Evolutionary conservation across 805 yeast genomes (phyloP).

Genomic region (Candida oleophila): DNA sequence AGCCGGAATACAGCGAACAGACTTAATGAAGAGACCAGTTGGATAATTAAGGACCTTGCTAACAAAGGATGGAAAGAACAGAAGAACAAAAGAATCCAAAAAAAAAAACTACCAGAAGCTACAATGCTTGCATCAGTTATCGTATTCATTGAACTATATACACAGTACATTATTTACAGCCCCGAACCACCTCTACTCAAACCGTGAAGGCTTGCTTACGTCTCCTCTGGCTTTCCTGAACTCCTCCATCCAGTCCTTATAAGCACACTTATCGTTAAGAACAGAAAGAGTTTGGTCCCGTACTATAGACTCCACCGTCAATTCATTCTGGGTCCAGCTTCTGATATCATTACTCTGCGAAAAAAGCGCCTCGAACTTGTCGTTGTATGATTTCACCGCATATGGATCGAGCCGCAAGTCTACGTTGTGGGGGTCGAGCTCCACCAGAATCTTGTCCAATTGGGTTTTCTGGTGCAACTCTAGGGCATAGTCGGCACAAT

Average conservation of each 20-base stretch:
- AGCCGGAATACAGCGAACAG: too few relatives aligned
- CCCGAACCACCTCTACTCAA: too few relatives aligned
- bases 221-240: conserved; percentile 13
- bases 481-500: conserved; percentile 28
- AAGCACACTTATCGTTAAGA: conserved; percentile 36
- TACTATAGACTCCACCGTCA: conserved; percentile 31
- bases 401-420: conserved; percentile 37
- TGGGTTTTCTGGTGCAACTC: conserved; percentile 18
- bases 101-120: too few relatives aligned
- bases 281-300: conserved; percentile 30
- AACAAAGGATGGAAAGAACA: too few relatives aligned
- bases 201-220: neutral
- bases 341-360: conserved; percentile 28
- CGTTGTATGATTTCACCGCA: conserved; percentile 26
- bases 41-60: too few relatives aligned
- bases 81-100: too few relatives aligned
- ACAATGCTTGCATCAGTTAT: too few relatives aligned
- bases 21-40: too few relatives aligned
- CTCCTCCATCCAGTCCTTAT: conserved; percentile 33
- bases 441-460: neutral
- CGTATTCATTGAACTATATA: too few relatives aligned
- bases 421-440: neutral
- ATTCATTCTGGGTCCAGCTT: conserved; percentile 38
- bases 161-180: too few relatives aligned
- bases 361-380: conserved; percentile 20